A percentile compares a stretch with the other conserved stretches of the same genome.
These are phyloP conservation scores for Penstemon barbatus DNA, from an alignment of 257 asterid genomes.

Conservation along the genomic window DNA sequence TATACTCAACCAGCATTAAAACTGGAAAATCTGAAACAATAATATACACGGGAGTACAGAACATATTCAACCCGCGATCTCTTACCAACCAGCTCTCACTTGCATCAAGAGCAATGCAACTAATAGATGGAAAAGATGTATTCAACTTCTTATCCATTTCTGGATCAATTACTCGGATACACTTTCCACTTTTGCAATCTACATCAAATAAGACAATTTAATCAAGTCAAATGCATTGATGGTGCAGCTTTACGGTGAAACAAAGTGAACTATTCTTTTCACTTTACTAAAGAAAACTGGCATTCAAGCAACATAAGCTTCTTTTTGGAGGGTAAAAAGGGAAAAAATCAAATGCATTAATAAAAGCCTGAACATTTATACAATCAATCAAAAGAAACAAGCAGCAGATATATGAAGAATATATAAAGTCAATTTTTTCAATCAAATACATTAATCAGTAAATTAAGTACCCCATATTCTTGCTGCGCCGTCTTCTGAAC, in stretches of 20 bases:
- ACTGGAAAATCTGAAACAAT: background rate
- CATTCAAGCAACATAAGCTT: too few relatives aligned
- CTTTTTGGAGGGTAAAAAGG: too few relatives aligned
- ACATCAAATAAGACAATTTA: constrained; percentile 25
- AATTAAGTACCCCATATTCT: constrained; percentile 83
- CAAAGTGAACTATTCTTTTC: too few relatives aligned
- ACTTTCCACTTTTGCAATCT: constrained; percentile 96
- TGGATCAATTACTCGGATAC: constrained; percentile 64
- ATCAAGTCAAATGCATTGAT: constrained; percentile 29
- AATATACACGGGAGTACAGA: background rate
- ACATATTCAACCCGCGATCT: constrained; percentile 19
- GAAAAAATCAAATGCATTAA: too few relatives aligned
- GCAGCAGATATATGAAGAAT: background rate
- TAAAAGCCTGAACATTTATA: background rate
- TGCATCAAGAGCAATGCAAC: constrained; percentile 89
- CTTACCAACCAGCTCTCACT: constrained; percentile 99
- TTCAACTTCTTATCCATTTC: constrained; percentile 46
- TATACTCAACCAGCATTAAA: constrained; percentile 8
- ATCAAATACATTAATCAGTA: constrained; percentile 6
- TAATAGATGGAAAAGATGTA: constrained; percentile 50
- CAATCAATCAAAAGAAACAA: background rate
- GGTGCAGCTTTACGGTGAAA: background rate
- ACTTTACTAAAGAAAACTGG: too few relatives aligned
- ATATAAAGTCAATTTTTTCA: background rate
- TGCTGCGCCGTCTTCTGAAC: constrained; percentile 96